Conservation (phyloP, 73 alveolate genomes). For the Paraurostyla sp. region DNA sequence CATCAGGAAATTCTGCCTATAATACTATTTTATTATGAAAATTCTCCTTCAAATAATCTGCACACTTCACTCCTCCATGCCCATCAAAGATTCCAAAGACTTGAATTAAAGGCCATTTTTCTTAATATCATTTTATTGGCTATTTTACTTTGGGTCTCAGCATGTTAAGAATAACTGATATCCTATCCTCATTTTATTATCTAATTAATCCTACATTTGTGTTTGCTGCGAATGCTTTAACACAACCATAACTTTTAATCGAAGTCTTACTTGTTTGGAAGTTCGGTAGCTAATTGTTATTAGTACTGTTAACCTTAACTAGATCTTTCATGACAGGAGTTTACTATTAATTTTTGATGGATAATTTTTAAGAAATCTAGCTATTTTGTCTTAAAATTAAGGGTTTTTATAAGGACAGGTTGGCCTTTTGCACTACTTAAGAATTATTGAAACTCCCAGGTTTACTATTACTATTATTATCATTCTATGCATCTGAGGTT, state of each 20-base stretch:
- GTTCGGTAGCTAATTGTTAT: no score
- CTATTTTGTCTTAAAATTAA: no score
- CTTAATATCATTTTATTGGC: constrained; percentile 89
- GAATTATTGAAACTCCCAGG: no score
- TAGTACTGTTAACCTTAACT: no score
- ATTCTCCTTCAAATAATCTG: constrained; percentile 49
- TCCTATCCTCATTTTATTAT: constrained; percentile 38
- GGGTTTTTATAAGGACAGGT: no score
- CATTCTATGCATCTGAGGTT: no score
- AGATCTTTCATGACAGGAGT: no score
- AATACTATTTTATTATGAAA: constrained; percentile 38
- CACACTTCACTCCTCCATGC: constrained; percentile 77
- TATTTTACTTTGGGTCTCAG: background rate
- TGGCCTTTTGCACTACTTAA: no score
- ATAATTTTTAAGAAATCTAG: no score
- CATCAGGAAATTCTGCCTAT: constrained; percentile 38
- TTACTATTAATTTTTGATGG: no score
- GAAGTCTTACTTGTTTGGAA: constrained; percentile 27
- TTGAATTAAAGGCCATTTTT: constrained; percentile 90
- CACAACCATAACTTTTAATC: background rate
- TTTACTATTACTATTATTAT: no score
- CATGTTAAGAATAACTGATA: constrained; percentile 26
- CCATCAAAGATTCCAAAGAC: constrained; percentile 84
- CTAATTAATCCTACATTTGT: constrained; percentile 46
- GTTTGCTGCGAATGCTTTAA: constrained; percentile 38